A percentile compares a stretch with the other conserved stretches of the same genome.
phyloP scores from a whole-genome alignment of 2,329 filamentous ascomycete genomes.

The Paecilomyces formosus region DNA sequence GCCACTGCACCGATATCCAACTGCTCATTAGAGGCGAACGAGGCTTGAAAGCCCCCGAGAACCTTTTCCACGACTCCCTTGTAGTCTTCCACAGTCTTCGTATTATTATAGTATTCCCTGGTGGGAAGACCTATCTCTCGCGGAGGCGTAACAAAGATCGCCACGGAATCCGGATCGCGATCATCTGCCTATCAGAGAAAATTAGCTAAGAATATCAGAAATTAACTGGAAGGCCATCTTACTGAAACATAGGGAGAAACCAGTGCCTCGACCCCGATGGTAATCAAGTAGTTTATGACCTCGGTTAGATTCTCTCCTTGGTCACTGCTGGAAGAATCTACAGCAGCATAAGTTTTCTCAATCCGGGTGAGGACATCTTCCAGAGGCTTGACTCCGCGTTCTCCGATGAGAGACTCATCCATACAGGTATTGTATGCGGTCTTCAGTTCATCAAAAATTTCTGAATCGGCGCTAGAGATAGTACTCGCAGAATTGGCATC shows the following conservation, averaged over 20 bases:
- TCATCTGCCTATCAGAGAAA: slow-evolving; percentile 37
- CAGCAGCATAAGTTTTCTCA: slow-evolving; percentile 37
- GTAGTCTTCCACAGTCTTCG: slow-evolving; percentile 47
- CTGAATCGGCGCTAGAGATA: slow-evolving; percentile 9
- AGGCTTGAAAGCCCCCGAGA: slow-evolving; percentile 27
- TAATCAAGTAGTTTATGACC: slow-evolving; percentile 28
- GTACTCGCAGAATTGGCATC: slow-evolving; percentile 22
- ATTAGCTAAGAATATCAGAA: neutral
- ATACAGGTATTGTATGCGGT: slow-evolving; percentile 59
- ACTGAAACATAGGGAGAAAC: slow-evolving; percentile 25
- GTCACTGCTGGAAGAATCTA: slow-evolving; percentile 15
- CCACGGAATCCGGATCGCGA: slow-evolving; percentile 48
- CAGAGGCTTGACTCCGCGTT: slow-evolving; percentile 51
- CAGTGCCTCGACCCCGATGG: slow-evolving; percentile 29
- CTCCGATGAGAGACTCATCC: slow-evolving; percentile 51
- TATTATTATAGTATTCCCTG: slow-evolving; percentile 54
- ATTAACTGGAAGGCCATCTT: slow-evolving; percentile 7
- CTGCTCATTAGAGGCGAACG: neutral
- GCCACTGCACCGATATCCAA: neutral
- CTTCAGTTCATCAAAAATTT: slow-evolving; percentile 61
- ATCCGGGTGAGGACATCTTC: slow-evolving; percentile 49
- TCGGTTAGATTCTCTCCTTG: slow-evolving; percentile 23
- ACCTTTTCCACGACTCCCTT: slow-evolving; percentile 36
- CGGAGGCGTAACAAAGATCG: slow-evolving; percentile 40
- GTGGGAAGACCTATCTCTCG: slow-evolving; percentile 51